Evolutionary conservation across 306 rosid genomes (phyloP).

Genomic region (Prunus mume): DNA sequence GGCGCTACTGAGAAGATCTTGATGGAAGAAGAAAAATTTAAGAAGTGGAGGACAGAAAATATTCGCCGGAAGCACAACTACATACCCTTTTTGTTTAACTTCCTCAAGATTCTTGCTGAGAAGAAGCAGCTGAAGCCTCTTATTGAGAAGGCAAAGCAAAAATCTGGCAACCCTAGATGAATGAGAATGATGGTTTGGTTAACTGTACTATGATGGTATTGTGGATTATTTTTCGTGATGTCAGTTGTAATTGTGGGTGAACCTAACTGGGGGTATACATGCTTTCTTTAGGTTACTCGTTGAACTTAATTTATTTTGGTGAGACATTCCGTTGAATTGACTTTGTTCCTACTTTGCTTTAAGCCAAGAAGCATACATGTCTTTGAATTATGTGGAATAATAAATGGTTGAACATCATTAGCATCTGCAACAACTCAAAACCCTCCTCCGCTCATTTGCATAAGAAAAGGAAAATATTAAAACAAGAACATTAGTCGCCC

Average conservation of each 20-base stretch:
- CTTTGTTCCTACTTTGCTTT: background rate
- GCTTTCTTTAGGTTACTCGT: slow-evolving; percentile 3
- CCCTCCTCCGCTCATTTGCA: no score
- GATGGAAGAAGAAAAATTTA: slow-evolving; percentile 92
- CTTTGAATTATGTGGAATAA: background rate
- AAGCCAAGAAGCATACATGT: background rate
- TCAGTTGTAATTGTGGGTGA: slow-evolving; percentile 2
- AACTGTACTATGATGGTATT: background rate
- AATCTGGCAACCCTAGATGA: slow-evolving; percentile 64
- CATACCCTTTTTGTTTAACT: slow-evolving; percentile 94
- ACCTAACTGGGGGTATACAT: background rate
- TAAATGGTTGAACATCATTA: background rate
- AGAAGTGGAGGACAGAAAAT: slow-evolving; percentile 93
- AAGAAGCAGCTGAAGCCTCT: slow-evolving; percentile 99
- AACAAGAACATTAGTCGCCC: no score
- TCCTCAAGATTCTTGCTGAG: slow-evolving; percentile 92
- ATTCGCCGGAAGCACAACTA: slow-evolving; percentile 93
- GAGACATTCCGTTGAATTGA: background rate
- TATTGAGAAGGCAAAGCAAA: slow-evolving; percentile 95
- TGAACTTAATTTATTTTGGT: background rate
- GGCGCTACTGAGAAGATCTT: slow-evolving; percentile 78
- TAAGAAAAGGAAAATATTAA: background rate
- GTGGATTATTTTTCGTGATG: slow-evolving; percentile 2
- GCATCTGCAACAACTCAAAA: background rate
- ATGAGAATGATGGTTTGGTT: slow-evolving; percentile 1